phyloP scores from a whole-genome alignment of 164 flowering plant species.

The Amborella trichopoda region DNA sequence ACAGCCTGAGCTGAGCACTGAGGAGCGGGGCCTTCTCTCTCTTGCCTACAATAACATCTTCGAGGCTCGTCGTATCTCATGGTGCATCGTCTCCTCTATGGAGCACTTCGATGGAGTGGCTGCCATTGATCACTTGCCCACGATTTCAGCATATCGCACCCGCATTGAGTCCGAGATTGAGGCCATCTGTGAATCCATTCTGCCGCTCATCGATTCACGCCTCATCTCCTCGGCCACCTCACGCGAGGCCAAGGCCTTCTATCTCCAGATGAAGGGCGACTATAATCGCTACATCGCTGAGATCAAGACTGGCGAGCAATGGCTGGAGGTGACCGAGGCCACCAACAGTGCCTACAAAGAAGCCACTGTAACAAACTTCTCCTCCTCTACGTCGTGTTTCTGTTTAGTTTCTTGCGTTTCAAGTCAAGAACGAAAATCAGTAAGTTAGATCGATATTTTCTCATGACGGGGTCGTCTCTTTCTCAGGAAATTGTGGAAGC shows the following conservation, averaged over 20 bases:
- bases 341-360: constrained; percentile 7
- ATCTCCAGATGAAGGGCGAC: constrained; percentile 13
- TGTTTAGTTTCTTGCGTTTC: not conserved
- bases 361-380: constrained; percentile 2
- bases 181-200: constrained; percentile 6
- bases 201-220: constrained; percentile 6
- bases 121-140: constrained; percentile 7
- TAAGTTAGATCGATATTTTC: not conserved
- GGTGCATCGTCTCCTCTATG: constrained; percentile 82
- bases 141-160: constrained; percentile 6
- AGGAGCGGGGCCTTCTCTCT: constrained; percentile 3
- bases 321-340: constrained; percentile 9
- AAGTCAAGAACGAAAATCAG: no score
- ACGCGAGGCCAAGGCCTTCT: constrained; percentile 9
- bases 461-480: not conserved
- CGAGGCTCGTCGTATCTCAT: constrained; percentile 77
- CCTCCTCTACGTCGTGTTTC: not conserved
- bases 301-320: constrained; percentile 8
- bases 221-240: constrained; percentile 7
- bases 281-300: constrained; percentile 9
- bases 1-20: not conserved
- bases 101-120: constrained; percentile 25
- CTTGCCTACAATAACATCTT: constrained; percentile 84
- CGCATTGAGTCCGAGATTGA: constrained; percentile 9
- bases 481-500: not conserved